Conservation (phyloP, 108 stramenopile genomes). For the Cyclotella baltica region DNA sequence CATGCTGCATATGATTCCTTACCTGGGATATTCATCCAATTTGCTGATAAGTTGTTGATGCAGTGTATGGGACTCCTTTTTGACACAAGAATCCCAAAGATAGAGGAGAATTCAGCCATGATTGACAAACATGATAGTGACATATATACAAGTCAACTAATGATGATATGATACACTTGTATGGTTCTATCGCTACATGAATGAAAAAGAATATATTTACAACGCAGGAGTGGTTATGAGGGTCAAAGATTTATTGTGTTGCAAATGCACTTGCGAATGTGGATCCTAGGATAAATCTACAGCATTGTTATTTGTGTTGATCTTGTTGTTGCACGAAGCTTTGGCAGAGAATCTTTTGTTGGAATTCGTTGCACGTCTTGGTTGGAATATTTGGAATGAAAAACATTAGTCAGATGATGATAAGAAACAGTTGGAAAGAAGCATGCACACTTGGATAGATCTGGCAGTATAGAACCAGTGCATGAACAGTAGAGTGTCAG, state of each 20-base stretch:
- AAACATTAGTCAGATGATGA: conserved; percentile 16
- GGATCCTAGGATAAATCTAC: conserved; percentile 13
- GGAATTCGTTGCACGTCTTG: conserved; percentile 16
- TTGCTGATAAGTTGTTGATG: conserved; percentile 27
- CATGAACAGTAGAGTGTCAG: too few species aligned
- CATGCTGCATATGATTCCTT: conserved; percentile 15
- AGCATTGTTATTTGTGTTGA: conserved; percentile 4
- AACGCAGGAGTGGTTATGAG: conserved; percentile 4
- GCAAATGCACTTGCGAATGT: conserved; percentile 41
- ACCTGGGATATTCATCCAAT: conserved; percentile 10
- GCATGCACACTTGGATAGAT: conserved; percentile 25
- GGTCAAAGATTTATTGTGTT: conserved; percentile 18
- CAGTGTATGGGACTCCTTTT: conserved; percentile 16
- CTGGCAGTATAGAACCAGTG: too few species aligned
- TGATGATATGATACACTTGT: conserved; percentile 18
- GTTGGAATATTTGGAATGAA: conserved; percentile 2
- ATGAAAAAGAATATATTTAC: conserved; percentile 31
- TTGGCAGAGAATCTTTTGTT: conserved; percentile 24
- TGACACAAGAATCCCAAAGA: conserved; percentile 14
- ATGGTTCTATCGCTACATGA: conserved; percentile 16
- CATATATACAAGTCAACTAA: too few species aligned
- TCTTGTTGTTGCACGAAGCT: conserved; percentile 5
- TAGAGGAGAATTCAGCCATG: conserved; percentile 16
- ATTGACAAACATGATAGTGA: conserved; percentile 9
- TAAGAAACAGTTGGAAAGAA: conserved; percentile 1